Percentiles rank a stretch among this genome's conserved stretches.
Evolutionary conservation across 768 basidiomycete species (phyloP).

Genomic region (Lanmaoa rubissima): DNA sequence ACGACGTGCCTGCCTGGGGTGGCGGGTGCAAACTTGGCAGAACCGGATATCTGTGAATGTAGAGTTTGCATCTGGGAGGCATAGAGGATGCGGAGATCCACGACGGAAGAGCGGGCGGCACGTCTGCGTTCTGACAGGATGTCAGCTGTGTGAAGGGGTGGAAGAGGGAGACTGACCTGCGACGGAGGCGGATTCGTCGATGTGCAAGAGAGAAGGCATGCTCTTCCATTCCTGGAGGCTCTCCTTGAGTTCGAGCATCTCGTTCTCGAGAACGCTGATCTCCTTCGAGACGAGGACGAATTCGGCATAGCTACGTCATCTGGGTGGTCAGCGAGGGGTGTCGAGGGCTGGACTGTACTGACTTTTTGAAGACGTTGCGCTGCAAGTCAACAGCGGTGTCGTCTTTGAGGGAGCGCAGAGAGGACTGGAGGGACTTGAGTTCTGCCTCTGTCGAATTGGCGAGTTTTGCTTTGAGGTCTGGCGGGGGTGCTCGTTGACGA

Average conservation of each 20-base stretch:
- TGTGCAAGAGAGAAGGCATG: conserved; percentile 90
- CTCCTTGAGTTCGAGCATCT: conserved; percentile 96
- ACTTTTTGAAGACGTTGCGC: conserved; percentile 93
- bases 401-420: conserved; percentile 65
- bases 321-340: conserved; percentile 7
- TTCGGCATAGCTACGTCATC: conserved; percentile 77
- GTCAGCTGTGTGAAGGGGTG: conserved; percentile 19
- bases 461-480: conserved; percentile 79
- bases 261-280: conserved; percentile 93
- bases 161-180: conserved; percentile 39
- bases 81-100: conserved; percentile 91
- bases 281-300: conserved; percentile 97
- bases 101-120: conserved; percentile 85
- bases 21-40: conserved; percentile 91
- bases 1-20: conserved; percentile 91
- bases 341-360: conserved; percentile 24
- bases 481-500: conserved; percentile 5
- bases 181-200: conserved; percentile 74
- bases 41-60: conserved; percentile 89
- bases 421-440: conserved; percentile 71
- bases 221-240: conserved; percentile 92
- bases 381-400: conserved; percentile 81
- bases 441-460: conserved; percentile 89
- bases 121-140: conserved; percentile 46
- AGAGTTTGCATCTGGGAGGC: conserved; percentile 92